Conservation (phyloP, 768 basidiomycete species). For the Kwoniella newhampshirensis region DNA sequence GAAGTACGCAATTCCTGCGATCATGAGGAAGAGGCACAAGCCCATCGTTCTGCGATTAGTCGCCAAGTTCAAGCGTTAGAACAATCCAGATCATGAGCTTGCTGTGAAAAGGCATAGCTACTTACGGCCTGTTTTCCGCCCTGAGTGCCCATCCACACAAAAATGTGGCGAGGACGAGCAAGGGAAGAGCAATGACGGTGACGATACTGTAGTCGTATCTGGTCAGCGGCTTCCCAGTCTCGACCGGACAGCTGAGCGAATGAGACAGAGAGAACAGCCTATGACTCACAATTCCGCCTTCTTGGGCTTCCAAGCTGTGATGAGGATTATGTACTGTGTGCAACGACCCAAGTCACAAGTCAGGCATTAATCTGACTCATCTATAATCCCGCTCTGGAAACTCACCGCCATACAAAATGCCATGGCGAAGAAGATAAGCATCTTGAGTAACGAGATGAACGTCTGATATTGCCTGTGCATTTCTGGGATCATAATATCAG, state of each 20-base stretch:
- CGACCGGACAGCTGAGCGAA: no score
- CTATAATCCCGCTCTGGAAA: neutral
- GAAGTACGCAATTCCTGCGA: constrained; percentile 40
- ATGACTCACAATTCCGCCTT: constrained; percentile 35
- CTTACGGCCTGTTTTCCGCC: constrained; percentile 38
- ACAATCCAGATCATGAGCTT: neutral
- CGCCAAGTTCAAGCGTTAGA: neutral
- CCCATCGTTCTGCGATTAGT: constrained; percentile 26
- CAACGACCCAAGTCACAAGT: no score
- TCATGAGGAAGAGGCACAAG: constrained; percentile 26
- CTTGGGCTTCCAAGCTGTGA: constrained; percentile 22
- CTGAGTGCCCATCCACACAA: constrained; percentile 38
- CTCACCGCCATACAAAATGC: constrained; percentile 43
- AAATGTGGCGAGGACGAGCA: constrained; percentile 28
- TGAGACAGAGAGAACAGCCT: neutral
- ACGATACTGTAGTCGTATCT: no score
- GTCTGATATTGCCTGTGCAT: constrained; percentile 41
- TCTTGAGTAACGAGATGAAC: constrained; percentile 37
- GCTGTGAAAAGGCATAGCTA: neutral
- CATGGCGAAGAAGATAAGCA: constrained; percentile 37
- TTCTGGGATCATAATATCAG: no score
- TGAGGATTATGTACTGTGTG: constrained; percentile 38
- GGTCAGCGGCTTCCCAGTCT: neutral
- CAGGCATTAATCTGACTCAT: neutral
- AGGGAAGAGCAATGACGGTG: constrained; percentile 37